Evolutionary conservation across 495 filamentous ascomycete species (phyloP).

Genomic region (Tuber microsphaerosporum): DNA sequence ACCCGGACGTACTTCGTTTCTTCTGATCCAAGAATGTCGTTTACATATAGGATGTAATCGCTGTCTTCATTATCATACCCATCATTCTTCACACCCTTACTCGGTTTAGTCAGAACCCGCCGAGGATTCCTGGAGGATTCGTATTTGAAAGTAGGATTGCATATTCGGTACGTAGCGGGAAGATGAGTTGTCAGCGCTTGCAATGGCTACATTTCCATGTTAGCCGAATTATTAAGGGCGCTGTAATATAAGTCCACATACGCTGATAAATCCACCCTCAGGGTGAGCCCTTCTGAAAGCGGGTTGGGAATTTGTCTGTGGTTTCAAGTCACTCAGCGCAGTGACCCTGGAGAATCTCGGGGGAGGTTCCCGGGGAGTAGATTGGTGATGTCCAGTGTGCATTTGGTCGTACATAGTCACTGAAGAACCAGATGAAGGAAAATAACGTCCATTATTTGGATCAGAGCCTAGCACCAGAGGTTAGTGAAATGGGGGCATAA

Average conservation of each 20-base stretch:
- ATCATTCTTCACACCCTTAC: constrained; percentile 98
- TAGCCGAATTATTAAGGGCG: constrained; percentile 1
- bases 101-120: constrained; percentile 96
- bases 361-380: constrained; percentile 59
- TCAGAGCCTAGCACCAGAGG: constrained; percentile 28
- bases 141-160: constrained; percentile 97
- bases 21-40: constrained; percentile 96
- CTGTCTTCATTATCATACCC: constrained; percentile 99
- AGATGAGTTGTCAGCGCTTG: constrained; percentile 93
- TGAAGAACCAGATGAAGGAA: constrained; percentile 60
- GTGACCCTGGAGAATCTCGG: constrained; percentile 79
- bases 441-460: constrained; percentile 46
- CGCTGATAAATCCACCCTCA: constrained; percentile 97
- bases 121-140: constrained; percentile 97
- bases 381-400: constrained; percentile 57
- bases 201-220: constrained; percentile 60
- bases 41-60: constrained; percentile 98
- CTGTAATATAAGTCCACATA: constrained; percentile 48
- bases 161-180: constrained; percentile 93
- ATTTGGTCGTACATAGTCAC: constrained; percentile 64
- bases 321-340: constrained; percentile 65
- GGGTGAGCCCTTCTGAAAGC: constrained; percentile 89
- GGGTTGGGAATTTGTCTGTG: constrained; percentile 77
- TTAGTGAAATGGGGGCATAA: constrained; percentile 16
- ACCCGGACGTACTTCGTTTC: constrained; percentile 73